These are phyloP conservation scores for Citrus trifoliata DNA, from an alignment of 345 rosid genomes.

Conservation along the genomic window DNA sequence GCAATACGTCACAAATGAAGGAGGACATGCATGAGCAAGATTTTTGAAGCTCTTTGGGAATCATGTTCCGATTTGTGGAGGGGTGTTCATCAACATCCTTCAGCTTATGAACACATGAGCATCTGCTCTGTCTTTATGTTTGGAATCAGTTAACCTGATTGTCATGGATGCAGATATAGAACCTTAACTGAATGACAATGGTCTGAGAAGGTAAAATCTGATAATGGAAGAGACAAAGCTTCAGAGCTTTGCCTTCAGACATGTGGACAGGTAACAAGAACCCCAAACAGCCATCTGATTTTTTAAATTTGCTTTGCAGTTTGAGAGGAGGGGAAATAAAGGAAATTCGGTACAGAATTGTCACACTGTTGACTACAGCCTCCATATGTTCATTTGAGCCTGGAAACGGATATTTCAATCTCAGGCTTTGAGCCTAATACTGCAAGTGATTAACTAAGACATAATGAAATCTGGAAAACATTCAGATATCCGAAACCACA, in stretches of 20 bases:
- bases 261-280: background rate
- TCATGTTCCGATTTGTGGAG: background rate
- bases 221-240: background rate
- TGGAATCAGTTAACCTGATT: background rate
- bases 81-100: background rate
- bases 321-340: background rate
- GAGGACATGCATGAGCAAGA: background rate
- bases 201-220: background rate
- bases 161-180: background rate
- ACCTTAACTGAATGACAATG: background rate
- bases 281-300: background rate
- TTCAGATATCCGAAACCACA: background rate
- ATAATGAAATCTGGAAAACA: background rate
- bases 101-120: too few relatives aligned
- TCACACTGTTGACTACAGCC: too few relatives aligned
- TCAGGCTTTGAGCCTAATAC: background rate
- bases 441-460: background rate
- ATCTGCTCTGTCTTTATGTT: background rate
- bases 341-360: too few relatives aligned
- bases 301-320: background rate
- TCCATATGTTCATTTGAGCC: background rate
- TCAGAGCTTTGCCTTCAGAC: background rate
- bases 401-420: background rate
- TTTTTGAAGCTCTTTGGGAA: background rate
- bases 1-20: background rate